Evolutionary conservation across 768 basidiomycete genomes (phyloP), one percentile per base, ranked within the genome.

Genomic region (Collybia sp.): DNA sequence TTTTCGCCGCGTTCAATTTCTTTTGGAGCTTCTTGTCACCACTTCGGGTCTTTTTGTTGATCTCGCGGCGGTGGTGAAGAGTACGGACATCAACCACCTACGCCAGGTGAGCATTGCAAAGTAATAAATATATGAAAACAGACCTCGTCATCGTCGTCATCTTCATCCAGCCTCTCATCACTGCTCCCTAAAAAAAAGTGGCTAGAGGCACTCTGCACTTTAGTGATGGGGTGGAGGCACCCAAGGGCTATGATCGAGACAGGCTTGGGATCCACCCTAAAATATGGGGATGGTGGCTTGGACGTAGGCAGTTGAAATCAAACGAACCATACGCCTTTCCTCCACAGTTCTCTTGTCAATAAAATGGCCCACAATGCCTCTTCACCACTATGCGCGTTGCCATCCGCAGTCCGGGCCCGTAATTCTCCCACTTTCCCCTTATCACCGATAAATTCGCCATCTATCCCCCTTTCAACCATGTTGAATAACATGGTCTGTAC

Each of bases 291-390:
- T 13, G 44, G 51, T 2, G 51, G 30, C 46, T n/a, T n/a, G 53
- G n/a, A 36, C 13, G 16, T 11, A 1, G 38, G 43, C 13, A 19
- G 17, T 19, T 10, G 37, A 39, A 10, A 31, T 34, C 30, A 12
- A 19, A 13, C 72, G 15, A 46, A 85, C 93, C 96, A 99, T 19
- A 93, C 78, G 34, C 83, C 80, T 67, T 94, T 97, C 59, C 79
- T 79, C 96, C 95, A 98, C 12, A 98, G 72, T 56, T 98, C 93
- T 63, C 89, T 88, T 13, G 92, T 89, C 44, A 98, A 67, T 36
- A 94, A 85, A 42, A 99, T 83, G 3, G 96, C 95, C 94, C 95
- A 98, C 83, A 96, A 88, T 2, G 94, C 93, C 55, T 97, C 96
- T 30, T 92, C 88, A 1, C 83, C 81, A 41, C 70, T 73, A 45